Evolutionary conservation across 2,329 filamentous ascomycete species (phyloP), one percentile per base, ranked within the genome.

Genomic region (Thermoascus crustaceus): DNA sequence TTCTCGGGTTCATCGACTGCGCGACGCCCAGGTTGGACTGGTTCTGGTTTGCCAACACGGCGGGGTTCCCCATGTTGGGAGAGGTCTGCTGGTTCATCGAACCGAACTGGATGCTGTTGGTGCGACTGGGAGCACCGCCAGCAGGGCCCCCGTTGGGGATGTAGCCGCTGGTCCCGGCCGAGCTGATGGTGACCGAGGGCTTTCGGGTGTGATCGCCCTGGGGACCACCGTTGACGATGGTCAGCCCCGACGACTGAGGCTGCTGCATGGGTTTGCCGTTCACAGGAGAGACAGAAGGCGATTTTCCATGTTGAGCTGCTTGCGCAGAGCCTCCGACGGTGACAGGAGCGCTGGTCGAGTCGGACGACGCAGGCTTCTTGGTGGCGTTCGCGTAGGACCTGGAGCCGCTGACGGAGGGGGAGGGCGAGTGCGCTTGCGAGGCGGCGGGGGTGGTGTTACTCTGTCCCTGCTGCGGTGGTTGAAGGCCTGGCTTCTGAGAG

Each of bases 141-240:
- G 78, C 75, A 37, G 75, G 72, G 38, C 78, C 82, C 51, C 85
- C 85, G 71, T 93, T 94, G 50, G 81, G 73, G 42, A 80, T 76
- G 60, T 78, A 84, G 55, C 80, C 80, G 49, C 74, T 83, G 37
- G 84, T 76, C 49, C 82, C 85, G 57, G 84, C 83, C 50, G 86
- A 81, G 61, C 78, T 87, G 70, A 95, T 94, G 53, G 88, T 94
- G 54, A 94, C 82, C 11, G 89, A 94, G 46, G 80, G 79, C 67
- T 94, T 94, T 58, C 86, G 78, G 57, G 72, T 75, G 68, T 96
- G 88, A 50, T 86, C 80, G 49, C 71, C 70, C 36, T 72, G 63
- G 48, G 59, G 61, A 45, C 57, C 67, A 53, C 85, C 85, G 75
- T 93, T 91, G 51, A 76, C 64, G 54, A 72, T 72, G 55, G 72